These are phyloP conservation scores for Pinus albicaulis DNA, from an alignment of 75 land plant species.

Conservation along the genomic window DNA sequence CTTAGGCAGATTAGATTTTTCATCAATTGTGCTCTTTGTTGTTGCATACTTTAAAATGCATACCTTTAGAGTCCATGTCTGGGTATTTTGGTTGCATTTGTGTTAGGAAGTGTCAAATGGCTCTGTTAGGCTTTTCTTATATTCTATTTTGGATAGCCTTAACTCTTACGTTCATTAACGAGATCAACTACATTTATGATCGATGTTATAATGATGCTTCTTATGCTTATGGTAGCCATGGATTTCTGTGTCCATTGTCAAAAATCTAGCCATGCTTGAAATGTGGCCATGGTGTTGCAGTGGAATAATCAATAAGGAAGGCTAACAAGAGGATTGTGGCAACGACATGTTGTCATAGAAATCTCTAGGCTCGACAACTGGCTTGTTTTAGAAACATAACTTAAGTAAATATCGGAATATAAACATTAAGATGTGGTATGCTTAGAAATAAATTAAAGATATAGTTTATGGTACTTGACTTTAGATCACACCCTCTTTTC, in stretches of 20 bases:
- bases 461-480: too few relatives aligned
- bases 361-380: too few relatives aligned
- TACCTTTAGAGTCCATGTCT: neutral
- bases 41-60: neutral
- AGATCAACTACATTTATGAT: constrained; percentile 69
- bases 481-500: too few relatives aligned
- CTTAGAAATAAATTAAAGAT: too few relatives aligned
- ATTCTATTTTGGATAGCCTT: constrained; percentile 63
- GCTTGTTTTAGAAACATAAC: too few relatives aligned
- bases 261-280: constrained; percentile 5
- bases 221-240: constrained; percentile 53
- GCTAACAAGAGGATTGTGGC: too few relatives aligned
- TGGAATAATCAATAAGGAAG: too few relatives aligned
- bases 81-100: neutral
- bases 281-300: constrained; percentile 9
- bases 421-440: too few relatives aligned
- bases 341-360: too few relatives aligned
- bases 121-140: constrained; percentile 60
- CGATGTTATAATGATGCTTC: constrained; percentile 74
- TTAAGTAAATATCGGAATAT: too few relatives aligned
- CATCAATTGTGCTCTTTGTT: constrained; percentile 1
- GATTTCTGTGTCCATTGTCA: constrained; percentile 39
- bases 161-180: constrained; percentile 67
- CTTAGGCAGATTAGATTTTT: constrained; percentile 5
- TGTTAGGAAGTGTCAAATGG: constrained; percentile 15